Percentiles rank a stretch among this genome's conserved stretches.
These are phyloP conservation scores for Xylariaceae sp. DNA, from an alignment of 2,329 filamentous ascomycete genomes.

Conservation along the genomic window DNA sequence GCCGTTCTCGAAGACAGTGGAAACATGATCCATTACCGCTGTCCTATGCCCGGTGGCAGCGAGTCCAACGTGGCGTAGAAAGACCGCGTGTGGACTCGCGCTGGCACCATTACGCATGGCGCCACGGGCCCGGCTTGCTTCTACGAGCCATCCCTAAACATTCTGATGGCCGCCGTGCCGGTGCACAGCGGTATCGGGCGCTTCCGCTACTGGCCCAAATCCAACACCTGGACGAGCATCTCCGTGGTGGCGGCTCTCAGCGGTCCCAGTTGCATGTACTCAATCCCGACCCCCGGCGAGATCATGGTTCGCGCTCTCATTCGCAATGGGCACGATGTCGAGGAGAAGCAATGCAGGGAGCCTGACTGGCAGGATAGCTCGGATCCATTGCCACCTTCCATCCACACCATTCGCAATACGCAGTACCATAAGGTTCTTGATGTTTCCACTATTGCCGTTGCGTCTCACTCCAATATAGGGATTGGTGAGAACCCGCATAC, in stretches of 20 bases:
- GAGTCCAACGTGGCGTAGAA: neutral
- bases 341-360: neutral
- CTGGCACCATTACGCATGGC: neutral
- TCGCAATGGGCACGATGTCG: neutral
- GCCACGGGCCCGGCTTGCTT: slow-evolving; percentile 12
- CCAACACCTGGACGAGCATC: neutral
- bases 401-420: neutral
- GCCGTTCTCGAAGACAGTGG: neutral
- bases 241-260: neutral
- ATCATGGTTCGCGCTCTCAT: neutral
- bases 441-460: neutral
- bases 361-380: neutral
- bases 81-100: neutral
- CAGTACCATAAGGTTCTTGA: neutral
- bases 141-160: neutral
- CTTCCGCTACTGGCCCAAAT: neutral
- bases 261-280: slow-evolving; percentile 8
- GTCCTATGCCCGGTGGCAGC: neutral
- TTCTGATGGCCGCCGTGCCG: slow-evolving; percentile 9
- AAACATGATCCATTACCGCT: slow-evolving; percentile 14
- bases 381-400: neutral
- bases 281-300: neutral
- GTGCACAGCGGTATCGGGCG: neutral
- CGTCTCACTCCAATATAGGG: neutral
- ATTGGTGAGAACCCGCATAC: slow-evolving; percentile 3